Base-by-base conservation (phyloP, 2,329 filamentous ascomycete species). In the Rosellinia necatrix region DNA sequence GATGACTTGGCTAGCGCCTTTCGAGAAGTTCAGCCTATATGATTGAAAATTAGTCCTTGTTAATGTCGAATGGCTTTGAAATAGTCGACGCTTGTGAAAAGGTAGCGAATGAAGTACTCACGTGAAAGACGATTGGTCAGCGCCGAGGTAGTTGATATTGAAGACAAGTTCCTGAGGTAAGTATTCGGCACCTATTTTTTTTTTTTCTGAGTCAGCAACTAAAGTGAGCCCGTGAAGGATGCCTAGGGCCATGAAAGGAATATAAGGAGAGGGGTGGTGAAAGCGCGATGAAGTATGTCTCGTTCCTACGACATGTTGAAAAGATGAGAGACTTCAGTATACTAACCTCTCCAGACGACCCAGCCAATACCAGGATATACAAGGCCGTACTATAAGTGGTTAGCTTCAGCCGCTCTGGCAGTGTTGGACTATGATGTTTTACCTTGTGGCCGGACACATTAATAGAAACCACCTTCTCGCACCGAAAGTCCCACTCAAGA, bases 111-210 rank as follows among this genome's bases (percentile, higher is more conserved):
- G n/a, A 19, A 10, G 2, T 22, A 59, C 56, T 59, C 19, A 59
- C 57, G 93, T 97, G 77, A 97, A 97, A 3, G 91, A 96, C 2
- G 92, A 89, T 73, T 97, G 93, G 70, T 97, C 91, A 9, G 93
- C 92, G 46, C 93, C 93, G 5, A 97, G 88, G 76, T 97, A 97
- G 82, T 97, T 97, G 83, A 97, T 97, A 81, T 96, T 97, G 84
- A 97, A 97, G 67, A 97, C 91, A 19, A 97, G 86, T 69, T 97
- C 92, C 70, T 93, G 82, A 6, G 93, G 93, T 2, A 96, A 82
- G 75, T 81, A 94, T 72, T 94, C 88, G 47, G 90, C 84, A 34
- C 86, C 49, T 57, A 32, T 42, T 8, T n/a, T n/a, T n/a, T n/a
- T n/a, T n/a, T n/a, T n/a, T n/a, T n/a, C n/a, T n/a, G n/a, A 50